These are phyloP conservation scores for Achaetomiella virescens DNA, from an alignment of 495 filamentous ascomycete species.

Conservation along the genomic window DNA sequence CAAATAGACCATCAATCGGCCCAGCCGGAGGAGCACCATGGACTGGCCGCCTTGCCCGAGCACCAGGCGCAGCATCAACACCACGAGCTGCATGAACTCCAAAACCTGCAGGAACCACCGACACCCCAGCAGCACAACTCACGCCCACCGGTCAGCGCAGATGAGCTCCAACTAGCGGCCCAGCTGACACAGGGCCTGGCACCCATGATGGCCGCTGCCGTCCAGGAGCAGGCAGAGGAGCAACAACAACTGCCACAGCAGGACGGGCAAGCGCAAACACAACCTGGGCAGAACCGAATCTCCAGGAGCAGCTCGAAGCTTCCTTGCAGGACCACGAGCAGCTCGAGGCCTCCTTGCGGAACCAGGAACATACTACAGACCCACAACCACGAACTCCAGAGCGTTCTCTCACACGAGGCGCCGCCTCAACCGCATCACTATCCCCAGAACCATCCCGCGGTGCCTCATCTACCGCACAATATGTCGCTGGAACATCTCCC, in stretches of 20 bases:
- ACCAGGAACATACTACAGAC: constrained; percentile 25
- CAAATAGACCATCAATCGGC: constrained; percentile 16
- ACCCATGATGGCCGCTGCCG: constrained; percentile 26
- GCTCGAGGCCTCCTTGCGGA: constrained; percentile 30
- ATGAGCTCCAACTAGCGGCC: constrained; percentile 48
- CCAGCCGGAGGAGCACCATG: constrained; percentile 18
- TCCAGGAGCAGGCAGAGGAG: constrained; percentile 20
- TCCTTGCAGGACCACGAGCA: constrained; percentile 28
- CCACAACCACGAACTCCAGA: constrained; percentile 19
- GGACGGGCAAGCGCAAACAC: constrained; percentile 3
- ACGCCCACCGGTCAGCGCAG: constrained; percentile 32
- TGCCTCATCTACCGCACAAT: constrained; percentile 32
- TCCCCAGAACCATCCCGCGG: constrained; percentile 14
- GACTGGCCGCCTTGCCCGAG: constrained; percentile 11
- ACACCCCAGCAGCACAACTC: constrained; percentile 27
- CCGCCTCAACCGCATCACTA: constrained; percentile 18
- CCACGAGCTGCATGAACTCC: constrained; percentile 21
- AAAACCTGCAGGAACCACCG: constrained; percentile 26
- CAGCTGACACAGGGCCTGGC: constrained; percentile 45
- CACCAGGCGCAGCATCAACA: constrained; percentile 24
- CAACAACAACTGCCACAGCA: constrained; percentile 17
- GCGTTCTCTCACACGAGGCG: constrained; percentile 19
- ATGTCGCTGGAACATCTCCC: constrained; percentile 26
- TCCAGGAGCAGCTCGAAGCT: constrained; percentile 29
- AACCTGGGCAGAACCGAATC: constrained; percentile 17